Evolutionary conservation across 495 filamentous ascomycete genomes (phyloP).

Genomic region (Friedmanniomyces endolithicus): DNA sequence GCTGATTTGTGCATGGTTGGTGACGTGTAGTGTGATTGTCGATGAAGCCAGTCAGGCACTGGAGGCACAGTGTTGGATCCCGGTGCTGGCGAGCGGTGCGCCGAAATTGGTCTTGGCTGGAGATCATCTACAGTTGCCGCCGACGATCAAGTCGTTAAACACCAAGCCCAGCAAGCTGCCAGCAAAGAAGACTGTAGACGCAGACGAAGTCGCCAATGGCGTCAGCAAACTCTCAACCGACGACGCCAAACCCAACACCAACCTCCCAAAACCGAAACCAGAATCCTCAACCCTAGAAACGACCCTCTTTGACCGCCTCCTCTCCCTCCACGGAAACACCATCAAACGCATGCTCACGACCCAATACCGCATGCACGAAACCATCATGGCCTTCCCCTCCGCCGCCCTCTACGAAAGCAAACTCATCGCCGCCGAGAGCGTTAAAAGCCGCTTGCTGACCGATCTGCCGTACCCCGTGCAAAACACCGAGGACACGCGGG

Average conservation of each 20-base stretch:
- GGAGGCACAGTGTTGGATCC: constrained; percentile 97
- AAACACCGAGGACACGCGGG: constrained; percentile 75
- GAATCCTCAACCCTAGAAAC: constrained; percentile 52
- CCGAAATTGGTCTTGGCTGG: constrained; percentile 83
- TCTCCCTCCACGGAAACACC: constrained; percentile 62
- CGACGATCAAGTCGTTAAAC: constrained; percentile 77
- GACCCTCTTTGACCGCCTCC: constrained; percentile 81
- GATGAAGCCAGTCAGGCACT: constrained; percentile 94
- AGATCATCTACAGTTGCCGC: constrained; percentile 87
- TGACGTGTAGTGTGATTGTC: constrained; percentile 49
- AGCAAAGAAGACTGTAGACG: constrained; percentile 16
- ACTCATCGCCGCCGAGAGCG: constrained; percentile 64
- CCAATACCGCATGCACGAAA: constrained; percentile 96
- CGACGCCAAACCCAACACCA: constrained; percentile 2
- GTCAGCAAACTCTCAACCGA: neutral
- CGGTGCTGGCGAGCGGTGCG: constrained; percentile 51
- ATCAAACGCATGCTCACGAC: constrained; percentile 96
- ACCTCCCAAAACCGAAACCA: constrained; percentile 17
- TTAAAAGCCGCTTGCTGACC: constrained; percentile 60
- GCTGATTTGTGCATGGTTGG: no score
- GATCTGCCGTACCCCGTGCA: constrained; percentile 58
- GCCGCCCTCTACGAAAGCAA: constrained; percentile 71
- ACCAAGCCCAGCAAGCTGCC: constrained; percentile 33
- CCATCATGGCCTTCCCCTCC: constrained; percentile 90
- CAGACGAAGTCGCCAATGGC: neutral